phyloP scores from a whole-genome alignment of 768 basidiomycete species.

The Russula olivacea region DNA sequence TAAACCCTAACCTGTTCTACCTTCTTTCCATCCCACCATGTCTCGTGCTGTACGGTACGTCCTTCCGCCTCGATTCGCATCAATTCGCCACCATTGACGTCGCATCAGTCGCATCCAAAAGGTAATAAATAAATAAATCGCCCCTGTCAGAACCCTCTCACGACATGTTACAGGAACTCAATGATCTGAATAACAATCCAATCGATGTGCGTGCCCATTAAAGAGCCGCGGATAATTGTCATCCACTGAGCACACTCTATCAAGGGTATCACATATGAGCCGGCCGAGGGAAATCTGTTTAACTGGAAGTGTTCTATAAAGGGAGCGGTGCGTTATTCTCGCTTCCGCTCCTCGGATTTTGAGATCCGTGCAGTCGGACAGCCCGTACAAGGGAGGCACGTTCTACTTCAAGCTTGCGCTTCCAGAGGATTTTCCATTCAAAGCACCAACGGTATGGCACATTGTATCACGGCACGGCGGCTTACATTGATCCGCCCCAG shows the following conservation, averaged over 20 bases:
- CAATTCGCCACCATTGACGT: neutral
- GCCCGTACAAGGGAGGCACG: constrained; percentile 78
- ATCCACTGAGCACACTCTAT: constrained; percentile 4
- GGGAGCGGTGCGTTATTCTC: constrained; percentile 54
- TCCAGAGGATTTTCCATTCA: constrained; percentile 83
- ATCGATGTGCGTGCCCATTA: constrained; percentile 45
- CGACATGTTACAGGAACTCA: constrained; percentile 50
- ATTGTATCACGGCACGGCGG: neutral
- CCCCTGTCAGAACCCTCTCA: constrained; percentile 6
- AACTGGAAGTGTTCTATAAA: constrained; percentile 75
- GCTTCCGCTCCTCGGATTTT: constrained; percentile 9
- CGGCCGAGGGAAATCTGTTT: constrained; percentile 66
- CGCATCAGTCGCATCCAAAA: constrained; percentile 63
- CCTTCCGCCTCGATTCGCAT: neutral
- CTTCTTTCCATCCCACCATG: constrained; percentile 7
- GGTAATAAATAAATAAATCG: constrained; percentile 34
- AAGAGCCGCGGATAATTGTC: neutral
- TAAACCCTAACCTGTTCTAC: constrained; percentile 18
- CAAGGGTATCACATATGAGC: constrained; percentile 58
- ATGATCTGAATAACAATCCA: constrained; percentile 54
- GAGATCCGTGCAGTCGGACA: constrained; percentile 47
- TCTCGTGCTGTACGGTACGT: constrained; percentile 15
- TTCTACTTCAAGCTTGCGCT: constrained; percentile 70
- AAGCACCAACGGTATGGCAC: constrained; percentile 62
- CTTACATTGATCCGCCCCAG: constrained; percentile 35